Evolutionary conservation across 106 monocot species (phyloP).

Genomic region (Allium sativum): DNA sequence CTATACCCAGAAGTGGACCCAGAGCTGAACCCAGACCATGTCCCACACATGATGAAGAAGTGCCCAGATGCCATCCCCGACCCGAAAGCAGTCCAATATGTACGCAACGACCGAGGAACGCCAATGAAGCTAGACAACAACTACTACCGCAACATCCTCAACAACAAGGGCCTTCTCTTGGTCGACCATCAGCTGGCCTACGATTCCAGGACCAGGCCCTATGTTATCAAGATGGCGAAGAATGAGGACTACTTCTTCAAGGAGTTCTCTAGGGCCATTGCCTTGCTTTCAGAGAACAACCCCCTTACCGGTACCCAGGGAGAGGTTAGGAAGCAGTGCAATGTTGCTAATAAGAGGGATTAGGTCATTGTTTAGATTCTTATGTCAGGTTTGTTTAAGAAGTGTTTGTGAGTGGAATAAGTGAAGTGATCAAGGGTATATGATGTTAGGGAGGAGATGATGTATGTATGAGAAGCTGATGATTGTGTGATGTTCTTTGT

Average conservation of each 20-base stretch:
- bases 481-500: too few species aligned
- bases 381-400: too few species aligned
- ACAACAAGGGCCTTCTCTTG: conserved; percentile 58
- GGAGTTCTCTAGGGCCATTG: conserved; percentile 49
- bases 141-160: conserved; percentile 78
- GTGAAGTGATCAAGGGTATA: too few species aligned
- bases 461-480: too few species aligned
- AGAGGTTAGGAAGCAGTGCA: conserved; percentile 61
- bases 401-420: too few species aligned
- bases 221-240: conserved; percentile 75
- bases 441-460: too few species aligned
- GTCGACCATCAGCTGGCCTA: conserved; percentile 67
- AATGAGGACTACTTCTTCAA: conserved; percentile 67
- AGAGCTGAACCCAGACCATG: conserved; percentile 51
- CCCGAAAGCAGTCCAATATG: conserved; percentile 79
- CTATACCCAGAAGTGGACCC: conserved; percentile 72
- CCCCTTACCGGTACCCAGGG: conserved; percentile 60
- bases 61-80: conserved; percentile 68
- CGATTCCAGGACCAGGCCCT: conserved; percentile 37
- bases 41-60: conserved; percentile 78
- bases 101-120: conserved; percentile 64
- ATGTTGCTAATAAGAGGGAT: conserved; percentile 45
- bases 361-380: background rate
- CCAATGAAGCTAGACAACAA: conserved; percentile 84
- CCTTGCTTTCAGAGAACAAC: conserved; percentile 62